A percentile compares a stretch with the other conserved stretches of the same genome.
Evolutionary conservation across 257 asterid genomes (phyloP).

Genomic region (Osmanthus fragrans): DNA sequence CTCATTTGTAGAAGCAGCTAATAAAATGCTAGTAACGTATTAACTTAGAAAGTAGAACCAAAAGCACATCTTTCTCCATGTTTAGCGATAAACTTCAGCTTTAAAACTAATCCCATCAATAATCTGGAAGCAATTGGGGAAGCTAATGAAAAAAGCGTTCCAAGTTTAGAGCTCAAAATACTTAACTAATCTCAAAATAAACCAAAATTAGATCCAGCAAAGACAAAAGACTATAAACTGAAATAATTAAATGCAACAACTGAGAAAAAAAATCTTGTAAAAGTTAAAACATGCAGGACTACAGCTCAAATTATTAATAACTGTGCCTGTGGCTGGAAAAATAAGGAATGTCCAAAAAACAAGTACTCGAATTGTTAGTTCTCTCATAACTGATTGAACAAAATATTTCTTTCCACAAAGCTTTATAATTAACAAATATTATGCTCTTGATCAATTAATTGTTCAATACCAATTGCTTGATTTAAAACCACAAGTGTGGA

Average conservation of each 20-base stretch:
- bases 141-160: background rate
- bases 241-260: background rate
- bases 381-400: conserved; percentile 12
- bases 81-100: background rate
- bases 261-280: background rate
- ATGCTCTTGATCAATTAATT: background rate
- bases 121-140: conserved; percentile 1
- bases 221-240: background rate
- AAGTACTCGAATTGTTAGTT: conserved; percentile 7
- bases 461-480: background rate
- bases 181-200: background rate
- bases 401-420: background rate
- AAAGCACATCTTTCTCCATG: background rate
- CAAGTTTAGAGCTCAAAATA: background rate
- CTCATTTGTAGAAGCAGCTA: background rate
- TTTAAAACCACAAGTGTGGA: background rate
- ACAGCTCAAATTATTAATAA: background rate
- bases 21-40: background rate
- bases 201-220: background rate
- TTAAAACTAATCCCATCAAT: conserved; percentile 9
- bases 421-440: conserved; percentile 11
- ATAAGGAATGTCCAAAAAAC: background rate
- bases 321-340: background rate
- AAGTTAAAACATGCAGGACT: background rate
- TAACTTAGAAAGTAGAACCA: background rate